Conservation (phyloP, 2,329 filamentous ascomycete genomes). For the Ophiocordyceps sinensis region DNA sequence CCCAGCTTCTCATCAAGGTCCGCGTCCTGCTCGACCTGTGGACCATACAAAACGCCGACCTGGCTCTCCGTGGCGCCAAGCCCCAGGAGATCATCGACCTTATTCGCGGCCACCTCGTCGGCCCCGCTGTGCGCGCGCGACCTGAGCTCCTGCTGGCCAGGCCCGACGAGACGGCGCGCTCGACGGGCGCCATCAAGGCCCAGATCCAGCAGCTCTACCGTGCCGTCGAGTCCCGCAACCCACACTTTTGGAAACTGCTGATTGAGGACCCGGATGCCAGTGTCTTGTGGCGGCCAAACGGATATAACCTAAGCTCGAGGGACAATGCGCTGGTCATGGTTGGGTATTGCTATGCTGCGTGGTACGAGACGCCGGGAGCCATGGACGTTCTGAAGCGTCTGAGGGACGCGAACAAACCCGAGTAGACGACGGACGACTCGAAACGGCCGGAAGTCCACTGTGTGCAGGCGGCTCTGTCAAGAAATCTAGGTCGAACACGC, state of each 20-base stretch:
- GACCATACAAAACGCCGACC: constrained; percentile 4
- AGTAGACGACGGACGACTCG: no score
- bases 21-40: constrained; percentile 10
- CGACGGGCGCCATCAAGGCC: neutral
- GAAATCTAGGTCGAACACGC: no score
- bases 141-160: neutral
- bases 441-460: no score
- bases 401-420: no score
- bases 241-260: neutral
- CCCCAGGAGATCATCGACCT: constrained; percentile 10
- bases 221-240: neutral
- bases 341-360: neutral
- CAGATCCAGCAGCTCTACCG: neutral
- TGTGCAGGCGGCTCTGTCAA: no score
- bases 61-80: constrained; percentile 2
- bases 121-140: neutral
- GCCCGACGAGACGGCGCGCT: neutral
- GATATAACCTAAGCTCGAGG: neutral
- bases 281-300: neutral
- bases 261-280: neutral
- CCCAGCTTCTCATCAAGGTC: constrained; percentile 10
- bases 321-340: neutral
- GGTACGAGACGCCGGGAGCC: constrained; percentile 1
- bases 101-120: constrained; percentile 6
- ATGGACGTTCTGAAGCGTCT: neutral